Percentiles rank a stretch among this genome's conserved stretches.
Conservation (phyloP, 1,284 basidiomycete species). For the Pseudomicrostroma phylloplanum region DNA sequence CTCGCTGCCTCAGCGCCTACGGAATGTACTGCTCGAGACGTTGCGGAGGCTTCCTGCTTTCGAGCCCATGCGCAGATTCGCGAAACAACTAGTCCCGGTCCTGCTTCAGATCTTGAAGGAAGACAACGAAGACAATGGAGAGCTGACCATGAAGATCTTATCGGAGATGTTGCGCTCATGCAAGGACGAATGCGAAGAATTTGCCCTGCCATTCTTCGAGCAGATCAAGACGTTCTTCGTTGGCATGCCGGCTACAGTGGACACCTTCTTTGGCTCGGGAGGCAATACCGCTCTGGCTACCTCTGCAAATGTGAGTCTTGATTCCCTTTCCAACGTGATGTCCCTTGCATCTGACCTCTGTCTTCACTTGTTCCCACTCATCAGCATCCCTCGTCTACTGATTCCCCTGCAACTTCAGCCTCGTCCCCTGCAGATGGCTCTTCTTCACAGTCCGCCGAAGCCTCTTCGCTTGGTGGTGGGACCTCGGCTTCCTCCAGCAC, state of each 20-base stretch:
- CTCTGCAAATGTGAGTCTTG: background rate
- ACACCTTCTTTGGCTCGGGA: slow-evolving; percentile 53
- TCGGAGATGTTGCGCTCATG: slow-evolving; percentile 62
- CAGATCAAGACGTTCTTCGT: slow-evolving; percentile 68
- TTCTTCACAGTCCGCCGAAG: slow-evolving; percentile 5
- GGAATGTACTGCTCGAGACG: slow-evolving; percentile 55
- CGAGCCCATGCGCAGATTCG: slow-evolving; percentile 70
- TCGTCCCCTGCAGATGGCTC: background rate
- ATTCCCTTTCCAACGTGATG: no score
- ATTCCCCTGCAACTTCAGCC: no score
- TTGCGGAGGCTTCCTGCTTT: slow-evolving; percentile 78
- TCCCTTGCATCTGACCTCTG: no score
- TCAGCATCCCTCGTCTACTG: no score
- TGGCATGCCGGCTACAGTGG: slow-evolving; percentile 69
- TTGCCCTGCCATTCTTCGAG: slow-evolving; percentile 72
- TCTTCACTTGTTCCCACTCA: no score
- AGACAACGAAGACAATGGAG: slow-evolving; percentile 96
- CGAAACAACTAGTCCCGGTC: slow-evolving; percentile 63
- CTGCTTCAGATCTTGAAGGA: slow-evolving; percentile 75
- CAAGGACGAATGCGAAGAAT: slow-evolving; percentile 62
- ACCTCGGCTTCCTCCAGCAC: slow-evolving; percentile 6
- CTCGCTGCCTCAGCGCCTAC: slow-evolving; percentile 53
- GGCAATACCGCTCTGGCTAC: background rate
- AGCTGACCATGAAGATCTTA: slow-evolving; percentile 82
- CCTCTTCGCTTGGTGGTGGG: slow-evolving; percentile 11